Conservation (phyloP, 2,329 filamentous ascomycete genomes). For the Aureobasidium uvarum region DNA sequence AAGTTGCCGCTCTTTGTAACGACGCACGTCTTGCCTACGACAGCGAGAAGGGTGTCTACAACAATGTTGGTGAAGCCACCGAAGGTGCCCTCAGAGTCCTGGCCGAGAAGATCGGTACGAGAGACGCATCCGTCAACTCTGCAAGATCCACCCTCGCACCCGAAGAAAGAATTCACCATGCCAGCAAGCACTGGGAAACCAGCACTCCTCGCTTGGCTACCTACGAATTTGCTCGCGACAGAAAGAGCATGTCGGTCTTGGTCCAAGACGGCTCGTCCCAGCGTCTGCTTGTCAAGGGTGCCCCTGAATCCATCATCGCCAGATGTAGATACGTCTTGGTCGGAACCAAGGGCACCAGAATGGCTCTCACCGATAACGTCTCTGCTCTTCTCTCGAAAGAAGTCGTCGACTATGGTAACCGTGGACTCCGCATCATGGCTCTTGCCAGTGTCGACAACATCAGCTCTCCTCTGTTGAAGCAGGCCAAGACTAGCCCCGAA, state of each 20-base stretch:
- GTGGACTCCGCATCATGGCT: conserved; percentile 90
- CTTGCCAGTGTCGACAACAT: conserved; percentile 81
- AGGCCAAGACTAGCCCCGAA: conserved; percentile 75
- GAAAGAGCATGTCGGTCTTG: conserved; percentile 98
- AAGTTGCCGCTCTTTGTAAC: conserved; percentile 77
- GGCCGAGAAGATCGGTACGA: conserved; percentile 90
- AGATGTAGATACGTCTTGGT: conserved; percentile 81
- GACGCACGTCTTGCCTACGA: conserved; percentile 83
- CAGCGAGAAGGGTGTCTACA: conserved; percentile 67
- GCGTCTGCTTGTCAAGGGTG: conserved; percentile 92
- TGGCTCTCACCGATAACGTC: conserved; percentile 68
- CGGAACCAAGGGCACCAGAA: conserved; percentile 74
- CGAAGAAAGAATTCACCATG: conserved; percentile 69
- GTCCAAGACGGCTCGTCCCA: conserved; percentile 68
- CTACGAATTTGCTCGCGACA: conserved; percentile 94
- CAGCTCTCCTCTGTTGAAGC: conserved; percentile 62
- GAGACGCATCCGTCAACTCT: conserved; percentile 60
- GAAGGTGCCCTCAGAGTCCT: conserved; percentile 89
- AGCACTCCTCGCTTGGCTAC: conserved; percentile 73
- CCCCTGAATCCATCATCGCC: conserved; percentile 90
- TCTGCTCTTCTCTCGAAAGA: conserved; percentile 70
- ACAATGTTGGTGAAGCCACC: conserved; percentile 88
- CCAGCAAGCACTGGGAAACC: conserved; percentile 81
- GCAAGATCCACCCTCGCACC: conserved; percentile 49
- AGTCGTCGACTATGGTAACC: conserved; percentile 85